These are phyloP conservation scores for Coccomyxa sp. DNA, from an alignment of 139 green algal species.

Conservation along the genomic window DNA sequence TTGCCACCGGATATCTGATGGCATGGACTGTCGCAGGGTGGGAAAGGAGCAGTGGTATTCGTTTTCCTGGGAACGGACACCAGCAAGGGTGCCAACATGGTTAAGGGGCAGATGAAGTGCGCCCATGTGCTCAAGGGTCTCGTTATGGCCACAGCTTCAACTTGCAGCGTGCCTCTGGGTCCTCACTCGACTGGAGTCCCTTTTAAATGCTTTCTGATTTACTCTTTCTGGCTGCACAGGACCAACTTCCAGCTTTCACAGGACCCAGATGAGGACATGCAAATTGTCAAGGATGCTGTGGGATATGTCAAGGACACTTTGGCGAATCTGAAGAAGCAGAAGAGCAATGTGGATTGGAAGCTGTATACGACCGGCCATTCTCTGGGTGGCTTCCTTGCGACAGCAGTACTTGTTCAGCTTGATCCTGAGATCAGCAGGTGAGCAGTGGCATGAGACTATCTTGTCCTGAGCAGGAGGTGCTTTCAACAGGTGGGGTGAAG, in stretches of 20 bases:
- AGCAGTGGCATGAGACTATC: too few species aligned
- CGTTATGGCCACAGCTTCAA: too few species aligned
- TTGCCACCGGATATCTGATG: background rate
- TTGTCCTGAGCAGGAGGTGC: too few species aligned
- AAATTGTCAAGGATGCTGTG: conserved; percentile 11
- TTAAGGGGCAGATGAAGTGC: conserved; percentile 16
- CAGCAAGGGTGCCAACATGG: conserved; percentile 2
- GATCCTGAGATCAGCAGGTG: background rate
- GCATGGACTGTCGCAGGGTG: background rate
- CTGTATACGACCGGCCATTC: conserved; percentile 3
- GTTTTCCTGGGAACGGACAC: conserved; percentile 6
- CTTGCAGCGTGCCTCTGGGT: too few species aligned
- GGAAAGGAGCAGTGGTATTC: conserved; percentile 5
- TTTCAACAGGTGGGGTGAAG: background rate
- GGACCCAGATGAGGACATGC: conserved; percentile 16
- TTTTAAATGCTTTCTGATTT: too few species aligned
- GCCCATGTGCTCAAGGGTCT: background rate
- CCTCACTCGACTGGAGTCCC: too few species aligned
- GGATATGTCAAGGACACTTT: background rate
- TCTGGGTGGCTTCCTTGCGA: conserved; percentile 6
- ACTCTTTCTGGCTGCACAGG: background rate
- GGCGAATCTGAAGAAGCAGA: background rate
- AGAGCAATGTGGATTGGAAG: background rate
- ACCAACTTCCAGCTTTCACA: conserved; percentile 8
- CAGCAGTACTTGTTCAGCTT: background rate